phyloP scores from a whole-genome alignment of 2,329 filamentous ascomycete genomes.

The Fusarium agapanthi region DNA sequence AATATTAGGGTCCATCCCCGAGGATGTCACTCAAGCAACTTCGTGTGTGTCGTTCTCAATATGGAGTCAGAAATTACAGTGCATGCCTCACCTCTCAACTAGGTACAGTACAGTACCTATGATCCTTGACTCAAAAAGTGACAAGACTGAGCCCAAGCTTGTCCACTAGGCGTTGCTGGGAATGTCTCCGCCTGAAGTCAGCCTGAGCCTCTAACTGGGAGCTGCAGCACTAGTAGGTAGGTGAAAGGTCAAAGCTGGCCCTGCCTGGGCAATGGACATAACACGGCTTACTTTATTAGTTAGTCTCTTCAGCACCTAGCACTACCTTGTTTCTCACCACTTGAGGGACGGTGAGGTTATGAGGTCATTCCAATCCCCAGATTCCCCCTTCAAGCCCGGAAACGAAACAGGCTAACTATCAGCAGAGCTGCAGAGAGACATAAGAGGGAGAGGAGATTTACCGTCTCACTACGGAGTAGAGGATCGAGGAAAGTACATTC shows the following conservation, averaged over 20 bases:
- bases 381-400: constrained; percentile 15
- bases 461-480: not conserved
- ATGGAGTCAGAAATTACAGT: constrained; percentile 8
- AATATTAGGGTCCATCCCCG: constrained; percentile 4
- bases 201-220: constrained; percentile 30
- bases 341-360: constrained; percentile 12
- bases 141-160: constrained; percentile 10
- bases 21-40: constrained; percentile 29
- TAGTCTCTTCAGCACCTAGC: not conserved
- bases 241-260: constrained; percentile 25
- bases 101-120: not conserved
- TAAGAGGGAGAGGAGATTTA: not conserved
- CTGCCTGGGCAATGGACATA: not conserved
- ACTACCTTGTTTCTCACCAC: constrained; percentile 20
- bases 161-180: constrained; percentile 9
- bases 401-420: constrained; percentile 1
- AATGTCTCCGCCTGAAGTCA: constrained; percentile 33
- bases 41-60: not conserved
- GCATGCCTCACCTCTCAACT: not conserved
- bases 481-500: constrained; percentile 6
- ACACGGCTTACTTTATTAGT: not conserved
- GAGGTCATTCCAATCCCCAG: constrained; percentile 37
- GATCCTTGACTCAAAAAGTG: constrained; percentile 1
- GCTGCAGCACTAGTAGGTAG: not conserved
- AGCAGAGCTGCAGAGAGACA: not conserved